Percentiles rank a stretch among this genome's conserved stretches.
These are phyloP conservation scores for Blastocystis sp. DNA, from an alignment of 352 stramenopile species.

Conservation along the genomic window DNA sequence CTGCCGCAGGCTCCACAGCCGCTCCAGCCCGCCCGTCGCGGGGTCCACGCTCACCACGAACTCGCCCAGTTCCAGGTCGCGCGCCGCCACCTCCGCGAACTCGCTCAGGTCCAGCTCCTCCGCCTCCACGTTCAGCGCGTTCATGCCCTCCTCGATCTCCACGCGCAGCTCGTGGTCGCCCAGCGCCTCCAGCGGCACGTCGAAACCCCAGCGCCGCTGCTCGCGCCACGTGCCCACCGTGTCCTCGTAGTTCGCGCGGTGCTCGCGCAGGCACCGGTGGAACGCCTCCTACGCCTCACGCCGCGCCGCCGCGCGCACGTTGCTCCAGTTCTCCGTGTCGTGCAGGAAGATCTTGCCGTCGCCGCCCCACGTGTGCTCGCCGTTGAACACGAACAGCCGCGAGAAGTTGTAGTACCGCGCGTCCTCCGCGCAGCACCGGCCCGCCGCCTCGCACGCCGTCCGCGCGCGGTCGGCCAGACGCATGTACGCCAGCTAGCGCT, in stretches of 20 bases:
- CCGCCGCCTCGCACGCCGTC: conserved; percentile 19
- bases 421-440: conserved; percentile 4
- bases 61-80: not conserved
- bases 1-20: not conserved
- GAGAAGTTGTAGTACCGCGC: conserved; percentile 66
- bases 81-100: conserved; percentile 3
- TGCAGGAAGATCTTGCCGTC: conserved; percentile 64
- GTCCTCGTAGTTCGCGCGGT: conserved; percentile 33
- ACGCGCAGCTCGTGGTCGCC: conserved; percentile 10
- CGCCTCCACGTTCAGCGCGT: not conserved
- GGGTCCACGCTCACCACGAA: conserved; percentile 20
- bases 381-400: conserved; percentile 59
- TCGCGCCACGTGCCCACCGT: conserved; percentile 64
- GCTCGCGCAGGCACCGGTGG: conserved; percentile 9
- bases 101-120: not conserved
- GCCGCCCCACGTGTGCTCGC: conserved; percentile 66
- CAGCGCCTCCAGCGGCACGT: conserved; percentile 51
- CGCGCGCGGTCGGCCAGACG: not conserved
- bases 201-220: conserved; percentile 50
- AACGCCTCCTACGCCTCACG: conserved; percentile 52
- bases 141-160: conserved; percentile 21
- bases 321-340: conserved; percentile 69
- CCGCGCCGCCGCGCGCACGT: not conserved
- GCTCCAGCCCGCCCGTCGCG: conserved; percentile 11
- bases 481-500: conserved; percentile 52